Base-by-base conservation (phyloP, 345 rosid species). In the Melaleuca alternifolia region DNA sequence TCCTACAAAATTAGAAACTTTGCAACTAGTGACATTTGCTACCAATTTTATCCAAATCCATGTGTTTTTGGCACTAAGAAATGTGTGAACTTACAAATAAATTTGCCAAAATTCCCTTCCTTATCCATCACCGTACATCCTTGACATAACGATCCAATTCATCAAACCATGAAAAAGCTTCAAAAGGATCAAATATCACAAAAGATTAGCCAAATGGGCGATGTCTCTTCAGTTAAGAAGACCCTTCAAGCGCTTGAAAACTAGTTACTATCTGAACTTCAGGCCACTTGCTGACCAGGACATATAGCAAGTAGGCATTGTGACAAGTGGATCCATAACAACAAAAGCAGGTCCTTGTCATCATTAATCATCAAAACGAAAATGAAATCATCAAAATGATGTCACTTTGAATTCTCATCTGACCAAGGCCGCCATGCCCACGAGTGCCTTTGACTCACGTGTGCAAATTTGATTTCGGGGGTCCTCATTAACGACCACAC, bases 371-470 rank as follows among this genome's bases (percentile, higher is more conserved):
- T 71, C 81, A 44, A 2, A 71, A 20, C 9, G 3, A 5, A 6
- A 13, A 20, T 89, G 87, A 87, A 88, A 86, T 85, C 91, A 85
- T 86, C 84, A 51, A 81, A 18, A 48, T 90, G 87, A 88, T 6
- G 89, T 88, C 90, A 81, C 12, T 48, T 44, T 4, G 37, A 85
- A 83, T 41, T 84, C 20, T 33, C 51, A 10, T 56, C 83, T 88
- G 88, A 87, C 81, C 26, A 9, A 71, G 81, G 81, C 81, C 81
- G 81, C 81, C 81, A 71, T 33, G 14, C 91, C 76, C 44, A 65
- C 41, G 79, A 50, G 59, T 57, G 48, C 54, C 76, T 93, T 92
- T 93, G 94, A 93, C 94, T 84, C 96, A 92, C 92, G 96, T 92
- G 94, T 89, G 62, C 81, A 71, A 71, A 71, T 71, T 71, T 71